phyloP scores from a whole-genome alignment of 73 alveolate species.

The Paramecium pentaurelia region DNA sequence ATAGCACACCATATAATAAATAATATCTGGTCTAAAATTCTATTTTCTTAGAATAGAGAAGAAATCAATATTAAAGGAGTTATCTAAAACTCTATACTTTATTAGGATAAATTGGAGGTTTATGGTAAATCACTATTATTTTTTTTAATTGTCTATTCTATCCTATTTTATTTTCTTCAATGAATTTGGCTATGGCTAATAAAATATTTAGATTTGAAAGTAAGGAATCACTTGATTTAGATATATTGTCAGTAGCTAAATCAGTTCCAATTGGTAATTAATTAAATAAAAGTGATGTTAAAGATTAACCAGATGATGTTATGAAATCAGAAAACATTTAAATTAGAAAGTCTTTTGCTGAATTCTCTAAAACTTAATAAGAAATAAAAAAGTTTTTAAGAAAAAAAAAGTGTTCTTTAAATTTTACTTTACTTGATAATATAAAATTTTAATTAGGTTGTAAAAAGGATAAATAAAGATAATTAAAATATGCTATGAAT shows the following conservation, averaged over 20 bases:
- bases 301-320: neutral
- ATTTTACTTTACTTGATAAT: neutral
- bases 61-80: neutral
- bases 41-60: neutral
- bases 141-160: neutral
- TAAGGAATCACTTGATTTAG: neutral
- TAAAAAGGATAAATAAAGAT: neutral
- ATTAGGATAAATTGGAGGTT: neutral
- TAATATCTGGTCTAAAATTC: neutral
- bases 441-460: neutral
- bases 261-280: neutral
- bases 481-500: neutral
- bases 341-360: neutral
- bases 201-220: neutral
- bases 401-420: neutral
- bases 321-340: neutral
- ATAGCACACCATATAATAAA: neutral
- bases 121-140: neutral
- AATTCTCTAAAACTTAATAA: neutral
- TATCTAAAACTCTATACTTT: neutral
- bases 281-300: neutral
- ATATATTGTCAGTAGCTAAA: neutral
- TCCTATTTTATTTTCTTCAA: neutral
- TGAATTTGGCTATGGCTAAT: constrained; percentile 24
- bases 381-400: neutral